Evolutionary conservation across 306 rosid species (phyloP).

Genomic region (Senna tora): DNA sequence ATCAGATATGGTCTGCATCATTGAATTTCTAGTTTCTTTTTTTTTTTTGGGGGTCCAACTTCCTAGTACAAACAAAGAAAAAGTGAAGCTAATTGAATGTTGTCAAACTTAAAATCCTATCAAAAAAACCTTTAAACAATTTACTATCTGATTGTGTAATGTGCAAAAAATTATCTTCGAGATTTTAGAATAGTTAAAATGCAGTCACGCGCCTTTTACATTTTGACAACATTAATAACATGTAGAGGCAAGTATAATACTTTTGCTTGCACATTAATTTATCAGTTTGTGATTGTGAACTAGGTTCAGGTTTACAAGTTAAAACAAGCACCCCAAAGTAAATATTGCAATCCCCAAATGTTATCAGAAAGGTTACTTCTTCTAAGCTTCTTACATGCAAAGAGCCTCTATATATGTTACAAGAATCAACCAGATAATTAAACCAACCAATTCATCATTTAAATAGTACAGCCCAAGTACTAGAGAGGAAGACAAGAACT

Average conservation of each 20-base stretch:
- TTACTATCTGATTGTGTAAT: neutral
- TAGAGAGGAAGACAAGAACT: no score
- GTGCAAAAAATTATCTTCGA: neutral
- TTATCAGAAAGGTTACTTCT: no score
- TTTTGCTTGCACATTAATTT: neutral
- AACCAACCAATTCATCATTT: no score
- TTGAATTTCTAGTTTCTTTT: neutral
- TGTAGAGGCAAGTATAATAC: neutral
- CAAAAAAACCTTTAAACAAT: neutral
- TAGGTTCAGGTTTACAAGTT: neutral
- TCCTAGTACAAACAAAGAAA: neutral
- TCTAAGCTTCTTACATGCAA: no score
- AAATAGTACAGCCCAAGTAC: no score
- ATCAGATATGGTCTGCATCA: constrained; percentile 14
- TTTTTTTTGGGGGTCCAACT: neutral
- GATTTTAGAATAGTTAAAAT: neutral
- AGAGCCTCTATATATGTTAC: no score
- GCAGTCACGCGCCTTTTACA: neutral
- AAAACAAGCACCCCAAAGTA: neutral
- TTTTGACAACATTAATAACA: neutral
- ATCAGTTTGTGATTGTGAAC: neutral
- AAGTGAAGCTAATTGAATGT: neutral
- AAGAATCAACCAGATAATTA: no score
- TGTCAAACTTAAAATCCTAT: neutral
- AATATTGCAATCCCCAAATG: no score